Evolutionary conservation across 371 early-diverging fungal genomes (phyloP), one percentile per base, ranked within the genome.

Genomic region (Mortierella sp.): DNA sequence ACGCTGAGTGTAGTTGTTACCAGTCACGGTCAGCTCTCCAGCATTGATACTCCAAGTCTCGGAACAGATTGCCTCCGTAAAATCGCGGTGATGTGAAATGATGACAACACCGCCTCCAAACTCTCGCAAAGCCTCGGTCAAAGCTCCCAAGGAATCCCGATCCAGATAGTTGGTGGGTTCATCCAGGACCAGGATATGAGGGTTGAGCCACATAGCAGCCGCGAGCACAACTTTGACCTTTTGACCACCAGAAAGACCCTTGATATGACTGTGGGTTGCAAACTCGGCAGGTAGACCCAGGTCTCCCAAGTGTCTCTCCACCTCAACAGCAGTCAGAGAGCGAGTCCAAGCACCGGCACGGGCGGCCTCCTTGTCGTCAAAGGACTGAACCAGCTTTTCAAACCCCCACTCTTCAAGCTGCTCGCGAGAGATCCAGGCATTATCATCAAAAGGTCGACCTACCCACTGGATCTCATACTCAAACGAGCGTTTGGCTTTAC

Each of bases 201-300:
- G 94, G 68, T 86, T 81, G 81, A 88, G 85, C 92, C 92, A 92
- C 89, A 91, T 88, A 58, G 90, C 89, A 70, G 92, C 92, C 66
- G 89, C 94, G 71, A 95, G 87, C 31, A 92, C 93, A 48, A 95
- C 85, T 87, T 92, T 91, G 82, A 92, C 93, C 85, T 95, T 95
- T 80, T 95, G 94, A 62, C 94, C 94, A 82, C 94, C 94, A 64
- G 93, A 93, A 8, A 95, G 85, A 83, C 90, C 92, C 80, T 85
- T 84, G 78, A 93, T 92, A 75, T 88, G 91, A 79, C 83, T 86
- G 87, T 93, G 92, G 72, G 92, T 88, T 55, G 89, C 91, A 64
- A 90, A 89, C 57, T 90, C 89, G 44, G 91, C 79, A 53, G 86
- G 86, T 60, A 90, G 80, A 72, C 91, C 91, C 71, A 90, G 81